Evolutionary conservation across 495 filamentous ascomycete genomes (phyloP).

Genomic region (Penicillium dipodomyicola): DNA sequence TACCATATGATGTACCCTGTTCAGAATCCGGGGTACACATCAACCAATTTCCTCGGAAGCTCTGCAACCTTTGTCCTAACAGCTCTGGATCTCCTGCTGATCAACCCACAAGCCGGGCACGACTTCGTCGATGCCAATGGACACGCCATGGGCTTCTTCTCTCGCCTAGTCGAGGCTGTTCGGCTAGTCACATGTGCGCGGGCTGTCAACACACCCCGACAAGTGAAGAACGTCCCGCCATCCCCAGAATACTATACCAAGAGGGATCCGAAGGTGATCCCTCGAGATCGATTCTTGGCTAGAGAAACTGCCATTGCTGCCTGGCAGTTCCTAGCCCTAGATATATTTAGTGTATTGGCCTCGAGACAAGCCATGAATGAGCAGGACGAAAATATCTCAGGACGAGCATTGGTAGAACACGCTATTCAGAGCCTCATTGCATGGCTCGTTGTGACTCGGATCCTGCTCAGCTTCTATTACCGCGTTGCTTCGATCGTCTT

Average conservation of each 20-base stretch:
- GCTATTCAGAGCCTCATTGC: conserved; percentile 4
- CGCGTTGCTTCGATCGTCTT: conserved; percentile 19
- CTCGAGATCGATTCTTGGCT: conserved; percentile 13
- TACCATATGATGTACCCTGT: conserved; percentile 3
- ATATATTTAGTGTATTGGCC: conserved; percentile 7
- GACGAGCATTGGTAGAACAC: conserved; percentile 14
- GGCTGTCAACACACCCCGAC: conserved; percentile 15
- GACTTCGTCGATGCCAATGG: conserved; percentile 12
- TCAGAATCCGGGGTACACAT: not conserved
- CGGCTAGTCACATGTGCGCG: not conserved
- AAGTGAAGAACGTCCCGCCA: conserved; percentile 19
- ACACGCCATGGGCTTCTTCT: not conserved
- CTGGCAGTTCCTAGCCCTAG: conserved; percentile 23
- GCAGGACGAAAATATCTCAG: not conserved
- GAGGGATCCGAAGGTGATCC: not conserved
- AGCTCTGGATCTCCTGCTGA: conserved; percentile 14
- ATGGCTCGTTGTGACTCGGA: conserved; percentile 18
- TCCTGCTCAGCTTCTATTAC: conserved; percentile 15
- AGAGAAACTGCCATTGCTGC: conserved; percentile 17
- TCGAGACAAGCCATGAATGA: not conserved
- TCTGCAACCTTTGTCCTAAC: not conserved
- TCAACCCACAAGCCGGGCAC: conserved; percentile 16
- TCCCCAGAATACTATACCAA: conserved; percentile 18
- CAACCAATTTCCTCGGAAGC: not conserved
- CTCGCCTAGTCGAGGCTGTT: conserved; percentile 3